Percentiles rank a stretch among this genome's conserved stretches.
Conservation (phyloP, 805 yeast genomes). For the Ogataea naganishii region DNA sequence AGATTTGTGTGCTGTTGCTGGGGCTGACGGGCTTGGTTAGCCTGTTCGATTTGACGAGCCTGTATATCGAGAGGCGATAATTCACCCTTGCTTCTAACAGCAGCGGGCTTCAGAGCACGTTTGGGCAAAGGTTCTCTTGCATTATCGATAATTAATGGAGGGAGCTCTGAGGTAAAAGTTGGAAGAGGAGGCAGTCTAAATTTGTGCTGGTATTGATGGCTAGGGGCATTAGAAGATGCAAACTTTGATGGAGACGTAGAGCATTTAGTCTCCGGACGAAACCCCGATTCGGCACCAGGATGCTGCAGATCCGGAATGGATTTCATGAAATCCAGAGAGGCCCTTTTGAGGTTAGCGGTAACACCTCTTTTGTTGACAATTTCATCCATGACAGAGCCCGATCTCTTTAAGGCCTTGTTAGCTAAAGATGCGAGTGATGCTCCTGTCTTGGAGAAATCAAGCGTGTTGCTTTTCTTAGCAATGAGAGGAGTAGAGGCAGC, state of each 20-base stretch:
- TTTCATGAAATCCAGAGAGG: constrained; percentile 12
- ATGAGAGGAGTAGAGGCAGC: constrained; percentile 25
- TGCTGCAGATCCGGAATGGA: constrained; percentile 8
- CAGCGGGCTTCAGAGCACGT: too few species aligned
- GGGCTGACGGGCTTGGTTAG: too few species aligned
- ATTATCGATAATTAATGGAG: not conserved
- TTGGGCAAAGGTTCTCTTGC: too few species aligned
- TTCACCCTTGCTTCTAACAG: too few species aligned
- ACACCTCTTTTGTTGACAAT: constrained; percentile 18
- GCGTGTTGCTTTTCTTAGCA: constrained; percentile 6
- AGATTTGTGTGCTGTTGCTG: too few species aligned
- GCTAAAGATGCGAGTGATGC: too few species aligned
- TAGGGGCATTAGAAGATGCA: constrained; percentile 5
- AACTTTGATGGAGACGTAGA: constrained; percentile 22
- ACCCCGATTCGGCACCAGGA: too few species aligned
- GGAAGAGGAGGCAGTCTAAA: constrained; percentile 22
- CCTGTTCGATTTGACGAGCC: too few species aligned
- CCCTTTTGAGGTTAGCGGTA: constrained; percentile 18
- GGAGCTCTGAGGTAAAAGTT: constrained; percentile 8
- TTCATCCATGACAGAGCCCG: constrained; percentile 16
- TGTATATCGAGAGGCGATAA: too few species aligned
- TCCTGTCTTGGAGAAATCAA: too few species aligned
- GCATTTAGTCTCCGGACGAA: too few species aligned
- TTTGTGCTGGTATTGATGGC: constrained; percentile 2
- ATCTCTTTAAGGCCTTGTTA: constrained; percentile 6